Base-by-base conservation (phyloP, 352 stramenopile genomes). In the Globisporangium nodosum region DNA sequence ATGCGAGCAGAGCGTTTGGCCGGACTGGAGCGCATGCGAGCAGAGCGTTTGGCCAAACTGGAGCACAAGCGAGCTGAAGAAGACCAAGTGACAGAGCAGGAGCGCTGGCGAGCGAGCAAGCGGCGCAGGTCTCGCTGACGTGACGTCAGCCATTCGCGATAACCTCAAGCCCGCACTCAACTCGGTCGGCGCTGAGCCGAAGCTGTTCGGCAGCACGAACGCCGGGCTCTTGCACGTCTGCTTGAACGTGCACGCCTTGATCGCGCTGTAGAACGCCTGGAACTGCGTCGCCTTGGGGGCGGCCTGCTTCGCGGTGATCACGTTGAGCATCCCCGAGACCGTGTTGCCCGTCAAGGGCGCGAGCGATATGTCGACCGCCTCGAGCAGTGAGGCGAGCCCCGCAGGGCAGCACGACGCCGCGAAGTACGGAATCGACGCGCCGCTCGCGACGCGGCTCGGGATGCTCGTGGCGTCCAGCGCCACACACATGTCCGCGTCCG, bases 341-440 rank as follows among this genome's bases (percentile, higher is more conserved):
- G 73, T 74, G 52, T 78, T 78, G 15, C 78, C 73, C 7, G 66
- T 77, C 49, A 88, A 35, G 15, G 78, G 72, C 9, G 69, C 69
- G 7, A 69, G 50, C n/a, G 85, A 47, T 8, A 50, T 60, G 31
- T 88, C 78, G 16, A 88, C 24, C n/a, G 63, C 75, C 49, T 86
- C 54, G 24, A 88, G 55, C 5, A 88, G 58, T 30, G 75, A 62
- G 12, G 70, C 69, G 1, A 80, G 60, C 16, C 57, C 66, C 5
- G 66, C 52, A 0, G 71, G 68, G 46, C 78, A 88, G 61, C 78
- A 88, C 6, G 75, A 84, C 3, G 68, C 56, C 0, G 66, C 64
- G 21, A 78, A 79, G 61, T 85, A 88, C 27, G 65, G 50, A 21
- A 77, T 71, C 5, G 66, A 60, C 5, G 47, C 60, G 8, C 64